Evolutionary conservation across 2,329 filamentous ascomycete species (phyloP).

Genomic region (Stylonectria norvegica): DNA sequence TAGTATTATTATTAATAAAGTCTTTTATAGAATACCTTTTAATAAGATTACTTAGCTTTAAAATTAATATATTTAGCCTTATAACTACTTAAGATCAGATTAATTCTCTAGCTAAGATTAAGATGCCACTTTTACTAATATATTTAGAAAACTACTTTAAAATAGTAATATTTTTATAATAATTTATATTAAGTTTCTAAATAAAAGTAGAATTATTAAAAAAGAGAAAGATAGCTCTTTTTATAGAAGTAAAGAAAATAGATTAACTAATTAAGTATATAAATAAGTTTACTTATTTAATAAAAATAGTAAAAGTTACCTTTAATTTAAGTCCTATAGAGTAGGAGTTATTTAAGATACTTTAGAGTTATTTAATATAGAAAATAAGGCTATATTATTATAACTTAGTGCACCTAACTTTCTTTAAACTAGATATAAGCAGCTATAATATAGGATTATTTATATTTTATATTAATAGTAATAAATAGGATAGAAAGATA

Average conservation of each 20-base stretch:
- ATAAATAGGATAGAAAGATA: neutral
- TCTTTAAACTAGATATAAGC: neutral
- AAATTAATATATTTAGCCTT: neutral
- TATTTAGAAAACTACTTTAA: neutral
- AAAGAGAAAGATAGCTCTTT: neutral
- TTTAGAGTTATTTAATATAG: neutral
- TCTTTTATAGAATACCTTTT: too few relatives aligned
- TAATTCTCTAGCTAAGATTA: neutral
- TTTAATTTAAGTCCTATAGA: too few relatives aligned
- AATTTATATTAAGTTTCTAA: neutral
- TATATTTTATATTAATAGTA: neutral
- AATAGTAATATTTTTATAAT: neutral
- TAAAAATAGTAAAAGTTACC: neutral
- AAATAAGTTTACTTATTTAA: neutral
- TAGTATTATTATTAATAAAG: too few relatives aligned
- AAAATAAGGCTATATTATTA: neutral
- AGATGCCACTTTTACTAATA: neutral
- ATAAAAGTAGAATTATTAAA: neutral
- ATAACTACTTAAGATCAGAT: neutral
- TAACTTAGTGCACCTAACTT: neutral
- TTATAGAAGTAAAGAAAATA: neutral
- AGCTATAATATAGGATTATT: neutral
- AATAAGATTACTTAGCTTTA: neutral
- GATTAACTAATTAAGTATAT: neutral
- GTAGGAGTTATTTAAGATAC: neutral